Percentiles rank a stretch among this genome's conserved stretches.
These are phyloP conservation scores for Phaeosphaeriaceae sp. DNA, from an alignment of 2,329 filamentous ascomycete genomes.

Conservation along the genomic window DNA sequence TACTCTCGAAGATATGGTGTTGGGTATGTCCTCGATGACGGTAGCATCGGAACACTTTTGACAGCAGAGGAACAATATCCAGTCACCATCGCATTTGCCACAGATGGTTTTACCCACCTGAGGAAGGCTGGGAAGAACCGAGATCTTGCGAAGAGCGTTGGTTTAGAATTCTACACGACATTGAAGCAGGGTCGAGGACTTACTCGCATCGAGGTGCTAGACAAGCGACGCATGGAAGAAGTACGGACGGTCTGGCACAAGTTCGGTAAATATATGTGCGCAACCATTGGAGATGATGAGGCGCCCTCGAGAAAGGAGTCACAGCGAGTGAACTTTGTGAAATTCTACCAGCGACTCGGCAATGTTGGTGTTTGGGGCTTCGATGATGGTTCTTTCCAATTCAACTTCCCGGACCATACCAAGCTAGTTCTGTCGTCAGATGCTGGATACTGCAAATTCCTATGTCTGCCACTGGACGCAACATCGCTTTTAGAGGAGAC, in stretches of 20 bases:
- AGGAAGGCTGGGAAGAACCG: conserved; percentile 69
- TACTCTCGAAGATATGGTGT: conserved; percentile 88
- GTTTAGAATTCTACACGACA: conserved; percentile 76
- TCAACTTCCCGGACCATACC: conserved; percentile 89
- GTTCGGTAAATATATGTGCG: conserved; percentile 73
- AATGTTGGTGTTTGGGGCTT: conserved; percentile 85
- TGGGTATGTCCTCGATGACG: conserved; percentile 82
- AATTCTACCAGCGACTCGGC: conserved; percentile 81
- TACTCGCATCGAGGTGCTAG: conserved; percentile 64
- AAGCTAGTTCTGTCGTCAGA: conserved; percentile 79
- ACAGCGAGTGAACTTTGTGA: conserved; percentile 64
- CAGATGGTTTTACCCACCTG: conserved; percentile 73
- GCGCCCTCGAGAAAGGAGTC: conserved; percentile 57
- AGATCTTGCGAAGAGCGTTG: conserved; percentile 50
- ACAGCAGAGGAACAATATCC: conserved; percentile 59
- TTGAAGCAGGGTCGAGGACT: conserved; percentile 67
- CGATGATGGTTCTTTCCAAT: conserved; percentile 79
- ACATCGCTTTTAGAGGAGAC: conserved; percentile 68
- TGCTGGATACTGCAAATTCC: conserved; percentile 78
- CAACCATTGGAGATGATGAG: conserved; percentile 50
- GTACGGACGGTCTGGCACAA: conserved; percentile 68
- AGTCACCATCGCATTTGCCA: conserved; percentile 74
- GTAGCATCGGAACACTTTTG: conserved; percentile 73
- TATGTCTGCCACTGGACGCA: conserved; percentile 75
- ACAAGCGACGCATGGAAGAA: conserved; percentile 64